Base-by-base conservation (phyloP, 805 yeast species). In the Wickerhamiella musiphila region DNA sequence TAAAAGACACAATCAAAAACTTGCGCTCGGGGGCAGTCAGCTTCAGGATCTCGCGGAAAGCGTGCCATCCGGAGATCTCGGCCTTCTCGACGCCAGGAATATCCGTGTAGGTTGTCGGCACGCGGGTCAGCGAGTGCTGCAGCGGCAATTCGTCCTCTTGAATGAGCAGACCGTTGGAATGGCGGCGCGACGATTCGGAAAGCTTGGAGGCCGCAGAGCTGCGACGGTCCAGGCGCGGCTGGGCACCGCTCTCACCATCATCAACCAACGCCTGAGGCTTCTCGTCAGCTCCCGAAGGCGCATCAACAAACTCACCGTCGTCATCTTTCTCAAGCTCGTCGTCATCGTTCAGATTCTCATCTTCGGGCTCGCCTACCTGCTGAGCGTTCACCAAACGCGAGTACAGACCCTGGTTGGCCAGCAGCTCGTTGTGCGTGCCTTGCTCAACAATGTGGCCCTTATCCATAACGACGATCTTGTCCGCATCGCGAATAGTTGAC, bases 401-500 rank as follows among this genome's bases (percentile, higher is more conserved):
- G 40, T 57, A 49, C 35, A 42, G 35, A 21, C 57, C 58, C 6
- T 40, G 33, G 23, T 24, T 25, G 5, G 36, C 43, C 6, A 58
- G 32, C 18, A 63, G 48, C 32, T 55, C 58, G 4, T 42, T 44
- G 38, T 60, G 66, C 9, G 49, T 51, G 3, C 68, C 68, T 36
- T 52, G 56, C 42, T 63, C 68, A 12, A 58, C 65, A 38, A 68
- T 69, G 37, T 60, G 66, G 9, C 73, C 68, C 34, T 58, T 54
- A 9, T 50, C 37, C 49, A 70, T 55, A 13, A 70, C 76, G 23
- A 70, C 62, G 14, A 70, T 61, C 36, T 69, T 47, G 35, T 66
- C 65, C 33, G 76, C 70, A 40, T 69, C 69, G 41, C 57, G 60
- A 35, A 69, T 68, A 2, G 75, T 69, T 0, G 70, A 61, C 36